phyloP scores from a whole-genome alignment of 306 rosid genomes.

The Canavalia ensiformis region DNA sequence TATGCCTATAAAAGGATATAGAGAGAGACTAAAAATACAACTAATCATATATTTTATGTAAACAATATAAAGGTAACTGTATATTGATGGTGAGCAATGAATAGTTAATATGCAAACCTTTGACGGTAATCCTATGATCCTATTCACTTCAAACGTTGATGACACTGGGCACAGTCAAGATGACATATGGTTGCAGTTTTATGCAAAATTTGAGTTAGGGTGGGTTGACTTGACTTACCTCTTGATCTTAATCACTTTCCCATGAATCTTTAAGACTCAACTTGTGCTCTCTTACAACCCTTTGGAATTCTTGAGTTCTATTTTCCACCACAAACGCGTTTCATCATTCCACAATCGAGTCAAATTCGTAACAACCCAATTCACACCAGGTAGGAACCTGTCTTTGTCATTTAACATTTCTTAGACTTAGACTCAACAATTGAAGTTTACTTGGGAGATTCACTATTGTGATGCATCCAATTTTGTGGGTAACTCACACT shows the following conservation, averaged over 20 bases:
- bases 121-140: background rate
- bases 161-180: background rate
- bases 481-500: background rate
- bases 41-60: no score
- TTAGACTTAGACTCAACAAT: background rate
- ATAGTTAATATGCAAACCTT: no score
- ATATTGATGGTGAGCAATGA: no score
- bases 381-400: conserved; percentile 37
- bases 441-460: conserved; percentile 32
- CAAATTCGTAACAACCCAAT: conserved; percentile 34
- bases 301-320: background rate
- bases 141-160: background rate
- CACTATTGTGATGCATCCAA: background rate
- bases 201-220: background rate
- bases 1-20: no score
- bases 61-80: no score
- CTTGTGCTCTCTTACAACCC: background rate
- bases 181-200: conserved; percentile 11
- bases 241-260: background rate
- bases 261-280: background rate
- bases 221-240: conserved; percentile 34
- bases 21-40: no score
- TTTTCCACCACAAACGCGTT: conserved; percentile 29
- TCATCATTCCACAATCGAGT: background rate
- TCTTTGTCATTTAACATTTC: conserved; percentile 1